These are phyloP conservation scores for Chaetomidium leptoderma DNA, from an alignment of 495 filamentous ascomycete species.

Conservation along the genomic window DNA sequence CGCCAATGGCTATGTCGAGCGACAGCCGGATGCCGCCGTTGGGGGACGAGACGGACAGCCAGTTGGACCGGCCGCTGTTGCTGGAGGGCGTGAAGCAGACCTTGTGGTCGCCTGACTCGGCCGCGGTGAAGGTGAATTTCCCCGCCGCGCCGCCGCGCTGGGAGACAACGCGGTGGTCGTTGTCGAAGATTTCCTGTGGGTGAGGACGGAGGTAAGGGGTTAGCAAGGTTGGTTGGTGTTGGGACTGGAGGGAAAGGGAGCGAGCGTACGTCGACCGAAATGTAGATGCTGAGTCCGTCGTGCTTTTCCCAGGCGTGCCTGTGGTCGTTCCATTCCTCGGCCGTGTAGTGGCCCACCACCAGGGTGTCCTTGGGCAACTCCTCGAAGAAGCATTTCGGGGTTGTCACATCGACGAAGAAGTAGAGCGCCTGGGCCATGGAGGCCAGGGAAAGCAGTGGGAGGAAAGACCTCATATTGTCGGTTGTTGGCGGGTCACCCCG, in stretches of 20 bases:
- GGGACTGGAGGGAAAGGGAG: background rate
- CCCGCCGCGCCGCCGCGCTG: conserved; percentile 72
- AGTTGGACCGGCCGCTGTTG: conserved; percentile 54
- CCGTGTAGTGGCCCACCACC: conserved; percentile 86
- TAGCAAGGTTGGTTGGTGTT: conserved; percentile 2
- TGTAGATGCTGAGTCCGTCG: conserved; percentile 71
- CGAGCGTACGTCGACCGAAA: conserved; percentile 71
- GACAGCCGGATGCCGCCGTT: conserved; percentile 74
- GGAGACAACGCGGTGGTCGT: conserved; percentile 90
- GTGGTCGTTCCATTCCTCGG: conserved; percentile 70
- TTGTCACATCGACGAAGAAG: conserved; percentile 87
- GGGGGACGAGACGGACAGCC: conserved; percentile 60
- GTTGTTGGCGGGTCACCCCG: background rate
- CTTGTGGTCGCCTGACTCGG: conserved; percentile 88
- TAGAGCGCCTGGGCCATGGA: conserved; percentile 70
- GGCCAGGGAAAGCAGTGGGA: conserved; percentile 48
- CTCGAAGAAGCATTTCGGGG: conserved; percentile 92
- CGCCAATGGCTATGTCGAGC: conserved; percentile 91
- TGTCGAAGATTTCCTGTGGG: conserved; percentile 94
- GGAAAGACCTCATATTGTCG: conserved; percentile 46
- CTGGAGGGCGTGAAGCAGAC: conserved; percentile 87
- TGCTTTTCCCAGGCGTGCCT: conserved; percentile 62
- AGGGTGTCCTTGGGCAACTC: conserved; percentile 95
- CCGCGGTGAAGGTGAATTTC: conserved; percentile 93
- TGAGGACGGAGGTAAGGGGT: conserved; percentile 5